A percentile compares a stretch with the other conserved stretches of the same genome.
These are phyloP conservation scores for Diatrype stigma DNA, from an alignment of 2,329 filamentous ascomycete genomes.

Conservation along the genomic window DNA sequence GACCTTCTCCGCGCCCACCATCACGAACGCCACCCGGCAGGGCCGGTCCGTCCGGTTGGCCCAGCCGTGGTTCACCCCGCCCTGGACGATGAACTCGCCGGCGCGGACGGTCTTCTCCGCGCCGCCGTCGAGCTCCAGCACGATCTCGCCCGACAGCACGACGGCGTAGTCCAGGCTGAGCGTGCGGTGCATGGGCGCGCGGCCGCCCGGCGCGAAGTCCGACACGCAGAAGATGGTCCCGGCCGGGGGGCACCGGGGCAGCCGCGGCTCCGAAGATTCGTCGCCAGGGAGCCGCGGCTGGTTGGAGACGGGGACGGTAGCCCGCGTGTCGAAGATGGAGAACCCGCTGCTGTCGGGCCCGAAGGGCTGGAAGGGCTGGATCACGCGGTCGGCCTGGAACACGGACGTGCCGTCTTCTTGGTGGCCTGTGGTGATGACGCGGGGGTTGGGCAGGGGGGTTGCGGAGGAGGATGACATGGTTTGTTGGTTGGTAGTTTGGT, in stretches of 20 bases:
- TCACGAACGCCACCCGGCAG: constrained; percentile 36
- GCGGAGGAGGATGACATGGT: no score
- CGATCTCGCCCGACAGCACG: constrained; percentile 35
- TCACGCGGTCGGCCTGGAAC: constrained; percentile 24
- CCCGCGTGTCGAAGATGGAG: constrained; percentile 25
- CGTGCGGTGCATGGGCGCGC: constrained; percentile 38
- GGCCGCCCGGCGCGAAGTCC: constrained; percentile 25
- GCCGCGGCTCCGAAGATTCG: constrained; percentile 8
- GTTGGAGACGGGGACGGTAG: constrained; percentile 29
- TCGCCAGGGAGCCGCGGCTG: constrained; percentile 9
- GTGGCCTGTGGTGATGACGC: constrained; percentile 28
- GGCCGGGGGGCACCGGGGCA: constrained; percentile 31
- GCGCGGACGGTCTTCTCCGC: constrained; percentile 32
- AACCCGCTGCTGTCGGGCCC: constrained; percentile 27
- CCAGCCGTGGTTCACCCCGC: constrained; percentile 47
- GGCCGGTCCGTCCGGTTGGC: constrained; percentile 33
- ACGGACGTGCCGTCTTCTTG: constrained; percentile 26
- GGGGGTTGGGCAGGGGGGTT: constrained; percentile 10
- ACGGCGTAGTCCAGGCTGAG: constrained; percentile 36
- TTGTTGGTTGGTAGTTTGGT: no score
- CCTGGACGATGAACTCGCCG: constrained; percentile 38
- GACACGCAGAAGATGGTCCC: constrained; percentile 33
- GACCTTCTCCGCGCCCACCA: constrained; percentile 37
- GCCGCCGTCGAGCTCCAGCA: constrained; percentile 36
- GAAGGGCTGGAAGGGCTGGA: constrained; percentile 26